Conservation (phyloP, 2,329 filamentous ascomycete genomes). For the Chalaropsis ovoidea region DNA sequence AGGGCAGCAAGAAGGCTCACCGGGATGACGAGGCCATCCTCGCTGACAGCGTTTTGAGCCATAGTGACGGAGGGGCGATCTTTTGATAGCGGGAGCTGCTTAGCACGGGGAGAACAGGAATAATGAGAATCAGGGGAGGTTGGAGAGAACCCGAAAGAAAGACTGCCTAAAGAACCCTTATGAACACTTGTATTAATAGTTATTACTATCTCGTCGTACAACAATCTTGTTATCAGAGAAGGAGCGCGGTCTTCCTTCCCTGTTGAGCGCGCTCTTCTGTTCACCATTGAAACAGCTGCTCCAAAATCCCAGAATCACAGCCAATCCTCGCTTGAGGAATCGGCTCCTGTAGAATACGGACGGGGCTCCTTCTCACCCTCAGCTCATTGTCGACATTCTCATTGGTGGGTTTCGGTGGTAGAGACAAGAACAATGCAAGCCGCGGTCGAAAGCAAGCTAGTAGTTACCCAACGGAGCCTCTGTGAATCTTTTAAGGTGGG, state of each 20-base stretch:
- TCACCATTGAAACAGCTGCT: background rate
- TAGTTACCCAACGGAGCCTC: background rate
- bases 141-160: background rate
- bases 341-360: background rate
- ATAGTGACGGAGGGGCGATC: slow-evolving; percentile 29
- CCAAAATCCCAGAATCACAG: background rate
- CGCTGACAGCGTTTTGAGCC: slow-evolving; percentile 39
- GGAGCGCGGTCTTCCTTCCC: background rate
- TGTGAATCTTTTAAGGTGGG: background rate
- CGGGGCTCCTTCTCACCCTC: background rate
- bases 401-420: background rate
- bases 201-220: background rate
- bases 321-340: slow-evolving; percentile 1
- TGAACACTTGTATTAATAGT: too few relatives aligned
- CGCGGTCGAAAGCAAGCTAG: background rate
- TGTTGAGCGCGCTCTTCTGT: background rate
- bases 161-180: too few relatives aligned
- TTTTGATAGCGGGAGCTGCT: background rate
- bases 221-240: background rate
- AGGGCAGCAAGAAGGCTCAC: slow-evolving; percentile 32
- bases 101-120: background rate
- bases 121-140: background rate
- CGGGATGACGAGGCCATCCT: slow-evolving; percentile 46
- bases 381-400: background rate
- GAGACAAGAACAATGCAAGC: background rate